Conservation (phyloP, 2,329 filamentous ascomycete genomes). For the Xylariaceae sp. region DNA sequence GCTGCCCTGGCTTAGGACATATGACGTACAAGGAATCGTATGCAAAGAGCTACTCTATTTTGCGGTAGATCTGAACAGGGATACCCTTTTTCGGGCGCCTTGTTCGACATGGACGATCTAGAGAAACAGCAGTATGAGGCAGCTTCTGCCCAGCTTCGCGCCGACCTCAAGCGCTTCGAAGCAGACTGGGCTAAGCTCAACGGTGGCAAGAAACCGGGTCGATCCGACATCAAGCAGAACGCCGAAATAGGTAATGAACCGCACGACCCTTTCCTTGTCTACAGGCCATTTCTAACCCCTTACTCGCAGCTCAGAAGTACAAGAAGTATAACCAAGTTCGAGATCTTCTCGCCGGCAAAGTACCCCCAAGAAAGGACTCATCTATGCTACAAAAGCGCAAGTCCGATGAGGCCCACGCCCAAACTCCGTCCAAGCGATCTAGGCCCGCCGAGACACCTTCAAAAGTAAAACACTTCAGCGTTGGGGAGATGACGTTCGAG, state of each 20-base stretch:
- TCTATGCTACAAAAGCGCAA: constrained; percentile 37
- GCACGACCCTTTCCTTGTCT: neutral
- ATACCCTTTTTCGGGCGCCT: too few species aligned
- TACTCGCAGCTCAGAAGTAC: constrained; percentile 61
- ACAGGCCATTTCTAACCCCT: neutral
- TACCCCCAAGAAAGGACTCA: constrained; percentile 35
- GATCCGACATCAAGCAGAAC: constrained; percentile 73
- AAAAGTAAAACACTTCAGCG: constrained; percentile 27
- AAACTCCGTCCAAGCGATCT: constrained; percentile 50
- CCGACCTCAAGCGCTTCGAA: constrained; percentile 72
- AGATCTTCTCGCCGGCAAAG: constrained; percentile 53
- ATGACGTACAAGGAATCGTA: too few species aligned
- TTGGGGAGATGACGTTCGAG: constrained; percentile 36
- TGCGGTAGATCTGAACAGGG: too few species aligned
- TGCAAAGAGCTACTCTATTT: too few species aligned
- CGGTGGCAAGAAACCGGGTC: constrained; percentile 62
- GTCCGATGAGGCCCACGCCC: constrained; percentile 28
- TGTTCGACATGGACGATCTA: constrained; percentile 40
- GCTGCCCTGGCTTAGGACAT: too few species aligned
- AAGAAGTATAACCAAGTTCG: constrained; percentile 69
- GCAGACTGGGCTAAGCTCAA: constrained; percentile 59
- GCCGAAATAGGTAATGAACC: constrained; percentile 59
- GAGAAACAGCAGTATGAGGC: constrained; percentile 42
- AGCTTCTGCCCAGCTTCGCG: constrained; percentile 53
- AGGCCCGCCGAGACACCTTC: constrained; percentile 45